These are phyloP conservation scores for Dichomitus squalens DNA, from an alignment of 1,284 basidiomycete species.

Conservation along the genomic window DNA sequence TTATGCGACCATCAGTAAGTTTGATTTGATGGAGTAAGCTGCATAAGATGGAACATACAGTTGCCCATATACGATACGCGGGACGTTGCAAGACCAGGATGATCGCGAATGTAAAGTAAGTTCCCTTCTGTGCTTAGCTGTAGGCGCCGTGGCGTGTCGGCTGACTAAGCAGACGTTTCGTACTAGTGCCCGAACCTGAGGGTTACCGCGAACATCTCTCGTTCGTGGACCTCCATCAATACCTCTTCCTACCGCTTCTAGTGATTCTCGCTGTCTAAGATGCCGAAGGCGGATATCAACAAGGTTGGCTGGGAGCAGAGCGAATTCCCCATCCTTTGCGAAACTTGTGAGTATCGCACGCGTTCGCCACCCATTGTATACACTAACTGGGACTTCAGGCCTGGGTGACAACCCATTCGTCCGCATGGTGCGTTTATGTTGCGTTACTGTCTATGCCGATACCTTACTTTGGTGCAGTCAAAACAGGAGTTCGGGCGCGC, in stretches of 20 bases:
- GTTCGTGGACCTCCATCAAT: not conserved
- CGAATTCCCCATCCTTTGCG: constrained; percentile 88
- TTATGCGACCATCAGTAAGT: not conserved
- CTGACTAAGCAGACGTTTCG: constrained; percentile 9
- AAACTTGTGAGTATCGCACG: constrained; percentile 72
- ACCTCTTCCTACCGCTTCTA: not conserved
- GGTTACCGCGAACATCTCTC: not conserved
- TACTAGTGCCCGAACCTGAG: not conserved
- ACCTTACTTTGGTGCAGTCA: constrained; percentile 51
- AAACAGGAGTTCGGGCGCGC: constrained; percentile 96
- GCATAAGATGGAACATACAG: not conserved
- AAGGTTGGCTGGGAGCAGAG: constrained; percentile 91
- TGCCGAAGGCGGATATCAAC: constrained; percentile 82
- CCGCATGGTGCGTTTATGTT: constrained; percentile 69
- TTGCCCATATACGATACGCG: not conserved
- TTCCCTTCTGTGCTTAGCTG: too few species aligned
- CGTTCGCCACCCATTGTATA: not conserved
- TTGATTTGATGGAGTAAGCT: too few species aligned
- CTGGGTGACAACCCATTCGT: constrained; percentile 88
- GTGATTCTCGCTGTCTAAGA: not conserved
- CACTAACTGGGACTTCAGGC: constrained; percentile 48
- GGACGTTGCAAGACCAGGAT: too few species aligned
- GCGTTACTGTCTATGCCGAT: not conserved
- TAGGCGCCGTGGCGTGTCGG: not conserved
- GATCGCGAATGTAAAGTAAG: not conserved